Evolutionary conservation across 176 grass and related monocot genomes (phyloP).

Genomic region (Puya raimondii): DNA sequence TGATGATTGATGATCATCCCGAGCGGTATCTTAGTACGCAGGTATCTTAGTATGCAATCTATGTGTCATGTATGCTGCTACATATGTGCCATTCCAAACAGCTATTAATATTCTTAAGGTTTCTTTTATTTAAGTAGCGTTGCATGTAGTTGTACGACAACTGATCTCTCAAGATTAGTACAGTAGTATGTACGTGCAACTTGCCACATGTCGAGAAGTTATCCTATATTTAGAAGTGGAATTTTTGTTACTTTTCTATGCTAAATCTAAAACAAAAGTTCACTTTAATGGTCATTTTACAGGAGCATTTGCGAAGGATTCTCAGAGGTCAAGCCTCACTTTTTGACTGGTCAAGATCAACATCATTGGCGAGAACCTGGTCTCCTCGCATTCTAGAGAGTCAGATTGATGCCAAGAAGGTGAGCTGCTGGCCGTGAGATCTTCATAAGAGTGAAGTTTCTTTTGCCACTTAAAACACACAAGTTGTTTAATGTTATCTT

Average conservation of each 20-base stretch:
- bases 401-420: constrained; percentile 95
- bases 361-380: constrained; percentile 81
- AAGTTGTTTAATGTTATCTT: constrained; percentile 7
- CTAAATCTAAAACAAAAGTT: neutral
- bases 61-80: no score
- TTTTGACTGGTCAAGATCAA: constrained; percentile 96
- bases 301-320: constrained; percentile 98
- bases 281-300: constrained; percentile 10
- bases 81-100: no score
- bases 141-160: no score
- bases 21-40: no score
- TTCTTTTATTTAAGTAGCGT: no score
- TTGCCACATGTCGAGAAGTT: no score
- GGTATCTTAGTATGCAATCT: no score
- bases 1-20: neutral
- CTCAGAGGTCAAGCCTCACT: constrained; percentile 91
- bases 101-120: no score
- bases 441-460: constrained; percentile 2
- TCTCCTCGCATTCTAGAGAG: constrained; percentile 83
- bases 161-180: no score
- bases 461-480: constrained; percentile 3
- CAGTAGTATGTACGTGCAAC: constrained; percentile 6
- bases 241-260: neutral
- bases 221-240: neutral
- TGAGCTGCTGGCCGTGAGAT: constrained; percentile 17